phyloP scores from a whole-genome alignment of 2,329 filamentous ascomycete species.

The Diaporthe vexans region DNA sequence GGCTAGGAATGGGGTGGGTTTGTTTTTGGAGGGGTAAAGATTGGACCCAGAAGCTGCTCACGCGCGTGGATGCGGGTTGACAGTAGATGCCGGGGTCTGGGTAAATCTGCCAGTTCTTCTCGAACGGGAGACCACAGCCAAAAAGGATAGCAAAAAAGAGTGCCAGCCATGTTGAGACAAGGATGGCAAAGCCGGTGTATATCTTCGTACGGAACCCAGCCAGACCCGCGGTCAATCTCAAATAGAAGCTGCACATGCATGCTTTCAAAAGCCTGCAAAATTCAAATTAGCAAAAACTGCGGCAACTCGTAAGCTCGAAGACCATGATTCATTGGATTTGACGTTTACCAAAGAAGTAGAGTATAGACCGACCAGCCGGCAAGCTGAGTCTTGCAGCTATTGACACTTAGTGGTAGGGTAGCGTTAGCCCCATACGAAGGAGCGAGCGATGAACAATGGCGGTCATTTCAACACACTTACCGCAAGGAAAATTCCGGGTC shows the following conservation, averaged over 20 bases:
- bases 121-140: slow-evolving; percentile 51
- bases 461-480: slow-evolving; percentile 36
- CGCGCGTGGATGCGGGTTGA: slow-evolving; percentile 55
- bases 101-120: slow-evolving; percentile 58
- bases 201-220: slow-evolving; percentile 48
- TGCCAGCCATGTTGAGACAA: slow-evolving; percentile 51
- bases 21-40: too few relatives aligned
- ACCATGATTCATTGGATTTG: neutral
- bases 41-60: too few relatives aligned
- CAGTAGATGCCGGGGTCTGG: slow-evolving; percentile 58
- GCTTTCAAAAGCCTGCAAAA: slow-evolving; percentile 26
- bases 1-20: too few relatives aligned
- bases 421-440: neutral
- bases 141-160: slow-evolving; percentile 51
- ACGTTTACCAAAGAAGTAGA: slow-evolving; percentile 47
- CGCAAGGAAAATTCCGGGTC: slow-evolving; percentile 49
- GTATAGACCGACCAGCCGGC: slow-evolving; percentile 49
- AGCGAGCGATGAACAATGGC: neutral
- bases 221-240: slow-evolving; percentile 45
- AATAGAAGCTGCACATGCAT: neutral
- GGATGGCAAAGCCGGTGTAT: slow-evolving; percentile 52
- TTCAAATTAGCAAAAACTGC: neutral
- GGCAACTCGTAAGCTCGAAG: neutral
- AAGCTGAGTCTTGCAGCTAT: slow-evolving; percentile 54
- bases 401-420: slow-evolving; percentile 45